Conservation (phyloP, 2,329 filamentous ascomycete species). For the Monosporascus ibericus region DNA sequence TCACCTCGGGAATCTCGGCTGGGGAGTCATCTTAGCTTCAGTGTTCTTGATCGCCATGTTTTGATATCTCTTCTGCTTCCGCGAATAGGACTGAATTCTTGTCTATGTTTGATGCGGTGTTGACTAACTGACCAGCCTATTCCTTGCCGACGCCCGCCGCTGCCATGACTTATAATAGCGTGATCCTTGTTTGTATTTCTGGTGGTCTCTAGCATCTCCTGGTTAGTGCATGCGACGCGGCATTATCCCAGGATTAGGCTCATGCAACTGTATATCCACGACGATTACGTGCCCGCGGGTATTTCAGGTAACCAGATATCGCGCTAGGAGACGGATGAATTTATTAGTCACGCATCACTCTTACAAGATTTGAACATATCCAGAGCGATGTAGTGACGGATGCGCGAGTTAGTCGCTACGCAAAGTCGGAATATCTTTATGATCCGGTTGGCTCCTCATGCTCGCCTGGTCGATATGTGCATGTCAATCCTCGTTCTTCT, state of each 20-base stretch:
- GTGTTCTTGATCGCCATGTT: slow-evolving; percentile 50
- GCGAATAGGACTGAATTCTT: slow-evolving; percentile 26
- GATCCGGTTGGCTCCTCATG: too few relatives aligned
- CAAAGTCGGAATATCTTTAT: too few relatives aligned
- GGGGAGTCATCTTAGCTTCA: slow-evolving; percentile 40
- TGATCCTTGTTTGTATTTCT: slow-evolving; percentile 45
- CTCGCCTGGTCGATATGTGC: too few relatives aligned
- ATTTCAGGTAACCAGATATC: neutral
- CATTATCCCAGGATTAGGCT: slow-evolving; percentile 48
- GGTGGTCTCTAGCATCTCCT: slow-evolving; percentile 42
- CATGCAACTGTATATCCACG: slow-evolving; percentile 36
- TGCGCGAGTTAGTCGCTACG: too few relatives aligned
- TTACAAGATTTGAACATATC: neutral
- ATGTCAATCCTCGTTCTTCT: too few relatives aligned
- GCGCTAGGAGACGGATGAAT: neutral
- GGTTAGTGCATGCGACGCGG: slow-evolving; percentile 38
- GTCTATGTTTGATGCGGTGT: neutral
- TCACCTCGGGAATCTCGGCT: slow-evolving; percentile 45
- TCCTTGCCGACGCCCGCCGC: slow-evolving; percentile 33
- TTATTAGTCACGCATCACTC: neutral
- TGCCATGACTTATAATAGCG: slow-evolving; percentile 48
- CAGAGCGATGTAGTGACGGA: too few relatives aligned
- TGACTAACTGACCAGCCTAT: slow-evolving; percentile 26
- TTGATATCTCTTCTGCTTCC: slow-evolving; percentile 57
- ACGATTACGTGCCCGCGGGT: slow-evolving; percentile 10